Evolutionary conservation across 2,329 filamentous ascomycete species (phyloP).

Genomic region (Xylariaceae sp.): DNA sequence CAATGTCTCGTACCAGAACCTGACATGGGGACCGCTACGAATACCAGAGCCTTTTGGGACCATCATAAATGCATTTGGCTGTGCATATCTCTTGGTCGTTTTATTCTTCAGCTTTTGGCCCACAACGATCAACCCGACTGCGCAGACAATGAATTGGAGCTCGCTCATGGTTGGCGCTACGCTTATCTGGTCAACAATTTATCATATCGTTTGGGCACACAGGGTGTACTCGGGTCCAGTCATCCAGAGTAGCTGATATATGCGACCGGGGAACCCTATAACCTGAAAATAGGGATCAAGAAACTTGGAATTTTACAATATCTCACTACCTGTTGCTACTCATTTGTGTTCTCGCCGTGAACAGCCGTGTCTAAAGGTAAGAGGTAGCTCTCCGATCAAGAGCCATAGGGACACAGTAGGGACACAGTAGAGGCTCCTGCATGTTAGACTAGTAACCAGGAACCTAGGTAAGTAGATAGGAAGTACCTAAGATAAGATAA

Average conservation of each 20-base stretch:
- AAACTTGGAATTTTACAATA: too few relatives aligned
- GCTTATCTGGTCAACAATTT: slow-evolving; percentile 4
- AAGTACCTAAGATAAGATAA: too few relatives aligned
- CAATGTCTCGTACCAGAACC: slow-evolving; percentile 3
- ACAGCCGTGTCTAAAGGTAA: too few relatives aligned
- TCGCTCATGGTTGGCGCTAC: slow-evolving; percentile 3
- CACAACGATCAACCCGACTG: background rate
- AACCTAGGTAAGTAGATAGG: too few relatives aligned
- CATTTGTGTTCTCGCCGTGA: too few relatives aligned
- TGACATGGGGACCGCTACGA: slow-evolving; percentile 7
- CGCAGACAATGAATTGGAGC: slow-evolving; percentile 5
- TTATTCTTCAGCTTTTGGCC: slow-evolving; percentile 11
- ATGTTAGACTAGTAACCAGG: too few relatives aligned
- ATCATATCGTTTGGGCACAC: slow-evolving; percentile 5
- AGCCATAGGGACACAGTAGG: too few relatives aligned
- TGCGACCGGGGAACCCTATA: too few relatives aligned
- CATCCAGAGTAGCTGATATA: slow-evolving; percentile 3
- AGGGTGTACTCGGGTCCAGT: slow-evolving; percentile 6
- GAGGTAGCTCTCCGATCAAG: too few relatives aligned
- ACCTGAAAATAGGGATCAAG: too few relatives aligned
- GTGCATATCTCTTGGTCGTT: slow-evolving; percentile 5
- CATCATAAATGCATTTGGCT: slow-evolving; percentile 8
- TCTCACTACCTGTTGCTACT: too few relatives aligned
- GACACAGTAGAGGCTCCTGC: too few relatives aligned
- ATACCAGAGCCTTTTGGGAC: slow-evolving; percentile 5